Percentiles rank a stretch among this genome's conserved stretches.
Conservation (phyloP, 176 grass and related monocot genomes). For the Metroxylon sagu region DNA sequence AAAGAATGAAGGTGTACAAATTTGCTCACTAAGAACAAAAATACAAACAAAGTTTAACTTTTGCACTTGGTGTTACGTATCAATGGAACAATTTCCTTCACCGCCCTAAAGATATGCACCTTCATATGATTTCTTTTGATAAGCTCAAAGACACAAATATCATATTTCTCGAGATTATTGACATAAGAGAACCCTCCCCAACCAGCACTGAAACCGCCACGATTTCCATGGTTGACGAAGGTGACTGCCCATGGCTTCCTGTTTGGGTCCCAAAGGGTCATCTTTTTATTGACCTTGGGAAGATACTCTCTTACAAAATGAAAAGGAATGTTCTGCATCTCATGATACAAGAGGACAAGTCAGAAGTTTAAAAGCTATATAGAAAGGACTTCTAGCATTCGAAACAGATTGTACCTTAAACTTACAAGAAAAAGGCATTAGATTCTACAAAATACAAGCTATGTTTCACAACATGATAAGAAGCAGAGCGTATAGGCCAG, state of each 20-base stretch:
- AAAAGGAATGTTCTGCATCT: slow-evolving; percentile 46
- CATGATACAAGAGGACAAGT: not conserved
- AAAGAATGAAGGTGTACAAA: too few relatives aligned
- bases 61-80: not conserved
- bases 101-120: slow-evolving; percentile 80
- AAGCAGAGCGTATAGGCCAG: too few relatives aligned
- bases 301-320: slow-evolving; percentile 45
- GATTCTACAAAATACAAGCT: too few relatives aligned
- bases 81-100: slow-evolving; percentile 46
- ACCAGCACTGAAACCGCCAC: slow-evolving; percentile 59
- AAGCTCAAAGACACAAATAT: slow-evolving; percentile 79
- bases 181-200: slow-evolving; percentile 58
- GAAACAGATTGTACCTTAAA: too few relatives aligned
- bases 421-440: not conserved
- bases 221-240: slow-evolving; percentile 36
- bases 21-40: too few relatives aligned
- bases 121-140: slow-evolving; percentile 54
- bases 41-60: too few relatives aligned
- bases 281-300: slow-evolving; percentile 32
- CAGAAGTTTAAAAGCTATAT: too few relatives aligned
- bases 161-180: slow-evolving; percentile 73
- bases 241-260: slow-evolving; percentile 56
- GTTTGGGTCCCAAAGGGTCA: slow-evolving; percentile 71
- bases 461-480: too few relatives aligned
- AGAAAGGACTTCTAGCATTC: too few relatives aligned